Evolutionary conservation across 306 rosid species (phyloP).

Genomic region (Cajanus cajan): DNA sequence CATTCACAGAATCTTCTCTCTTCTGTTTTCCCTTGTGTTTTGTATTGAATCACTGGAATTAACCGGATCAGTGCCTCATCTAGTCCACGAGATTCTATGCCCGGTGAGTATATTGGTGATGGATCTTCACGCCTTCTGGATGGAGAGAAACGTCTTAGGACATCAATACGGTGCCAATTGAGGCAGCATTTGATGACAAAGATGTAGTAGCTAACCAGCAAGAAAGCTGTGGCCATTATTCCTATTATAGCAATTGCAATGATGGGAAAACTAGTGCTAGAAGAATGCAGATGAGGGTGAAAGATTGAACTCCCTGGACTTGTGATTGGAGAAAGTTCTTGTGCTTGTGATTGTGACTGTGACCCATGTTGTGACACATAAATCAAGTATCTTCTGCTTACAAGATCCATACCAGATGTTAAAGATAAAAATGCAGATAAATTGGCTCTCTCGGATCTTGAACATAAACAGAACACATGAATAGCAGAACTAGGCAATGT

Average conservation of each 20-base stretch:
- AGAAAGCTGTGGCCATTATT: conserved; percentile 82
- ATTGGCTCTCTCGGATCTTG: conserved; percentile 50
- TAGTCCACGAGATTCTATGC: conserved; percentile 52
- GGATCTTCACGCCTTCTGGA: conserved; percentile 51
- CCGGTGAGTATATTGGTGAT: conserved; percentile 36
- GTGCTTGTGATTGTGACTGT: conserved; percentile 27
- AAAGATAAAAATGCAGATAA: conserved; percentile 25
- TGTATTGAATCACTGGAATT: conserved; percentile 74
- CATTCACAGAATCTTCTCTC: conserved; percentile 55
- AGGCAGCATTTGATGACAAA: conserved; percentile 98
- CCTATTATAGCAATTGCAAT: conserved; percentile 90
- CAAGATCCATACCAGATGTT: conserved; percentile 61
- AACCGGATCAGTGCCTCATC: conserved; percentile 78
- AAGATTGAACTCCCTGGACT: conserved; percentile 47
- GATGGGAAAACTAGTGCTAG: conserved; percentile 74
- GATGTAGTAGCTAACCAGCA: conserved; percentile 84
- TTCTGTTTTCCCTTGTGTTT: conserved; percentile 34
- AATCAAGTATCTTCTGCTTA: conserved; percentile 48
- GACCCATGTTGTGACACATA: conserved; percentile 37
- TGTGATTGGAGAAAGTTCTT: conserved; percentile 47
- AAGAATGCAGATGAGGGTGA: conserved; percentile 43
- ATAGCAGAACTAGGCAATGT: conserved; percentile 12
- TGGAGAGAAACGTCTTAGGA: conserved; percentile 68
- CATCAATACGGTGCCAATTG: conserved; percentile 89
- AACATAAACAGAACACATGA: conserved; percentile 24